A percentile compares a stretch with the other conserved stretches of the same genome.
These are phyloP conservation scores for Mortierella sp. DNA, from an alignment of 371 early-diverging fungal genomes.

Conservation along the genomic window DNA sequence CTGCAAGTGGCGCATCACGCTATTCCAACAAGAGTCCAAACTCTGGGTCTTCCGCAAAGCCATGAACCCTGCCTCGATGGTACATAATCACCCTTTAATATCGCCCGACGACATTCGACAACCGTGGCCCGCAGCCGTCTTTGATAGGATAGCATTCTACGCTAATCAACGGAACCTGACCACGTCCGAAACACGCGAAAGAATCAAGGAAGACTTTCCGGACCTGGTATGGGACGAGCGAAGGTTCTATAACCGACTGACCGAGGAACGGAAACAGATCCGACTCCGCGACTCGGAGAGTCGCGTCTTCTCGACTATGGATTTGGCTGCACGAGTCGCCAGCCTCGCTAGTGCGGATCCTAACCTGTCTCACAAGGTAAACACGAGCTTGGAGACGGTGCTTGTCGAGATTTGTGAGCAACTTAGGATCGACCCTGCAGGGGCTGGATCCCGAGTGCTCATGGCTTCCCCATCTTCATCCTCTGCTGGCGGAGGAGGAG, in stretches of 20 bases:
- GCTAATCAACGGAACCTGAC: slow-evolving; percentile 62
- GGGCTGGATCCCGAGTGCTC: slow-evolving; percentile 31
- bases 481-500: slow-evolving; percentile 54
- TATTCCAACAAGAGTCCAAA: slow-evolving; percentile 67
- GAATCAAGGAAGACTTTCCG: slow-evolving; percentile 64
- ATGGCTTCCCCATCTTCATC: slow-evolving; percentile 32
- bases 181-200: slow-evolving; percentile 68
- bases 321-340: slow-evolving; percentile 61
- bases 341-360: slow-evolving; percentile 53
- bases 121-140: slow-evolving; percentile 69
- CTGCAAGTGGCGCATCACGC: slow-evolving; percentile 73
- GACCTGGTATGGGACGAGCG: slow-evolving; percentile 72
- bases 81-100: slow-evolving; percentile 68
- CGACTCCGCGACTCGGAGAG: slow-evolving; percentile 63
- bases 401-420: slow-evolving; percentile 47
- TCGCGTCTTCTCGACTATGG: slow-evolving; percentile 63
- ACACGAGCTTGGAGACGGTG: slow-evolving; percentile 33
- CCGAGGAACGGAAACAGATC: slow-evolving; percentile 71
- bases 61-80: slow-evolving; percentile 66
- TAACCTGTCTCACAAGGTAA: slow-evolving; percentile 35
- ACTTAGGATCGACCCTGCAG: slow-evolving; percentile 45
- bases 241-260: slow-evolving; percentile 71
- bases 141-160: slow-evolving; percentile 65
- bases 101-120: slow-evolving; percentile 72
- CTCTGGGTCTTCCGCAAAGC: slow-evolving; percentile 72